Percentiles rank a stretch among this genome's conserved stretches.
phyloP scores from a whole-genome alignment of 2,329 filamentous ascomycete species.

The Aureobasidium vineae region DNA sequence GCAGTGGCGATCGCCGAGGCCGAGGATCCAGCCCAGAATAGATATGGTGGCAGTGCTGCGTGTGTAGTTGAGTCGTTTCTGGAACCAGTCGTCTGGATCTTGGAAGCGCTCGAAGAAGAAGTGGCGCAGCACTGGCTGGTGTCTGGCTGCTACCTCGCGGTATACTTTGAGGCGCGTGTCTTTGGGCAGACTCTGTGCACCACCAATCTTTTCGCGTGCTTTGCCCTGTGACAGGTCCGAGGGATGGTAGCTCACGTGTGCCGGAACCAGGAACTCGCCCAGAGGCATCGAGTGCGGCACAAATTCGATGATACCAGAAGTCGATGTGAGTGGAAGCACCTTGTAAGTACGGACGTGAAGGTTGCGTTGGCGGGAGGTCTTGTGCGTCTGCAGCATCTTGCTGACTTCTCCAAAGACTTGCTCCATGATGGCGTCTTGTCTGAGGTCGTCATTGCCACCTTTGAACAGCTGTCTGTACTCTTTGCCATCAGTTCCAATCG shows the following conservation, averaged over 20 bases:
- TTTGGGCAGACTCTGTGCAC: conserved; percentile 66
- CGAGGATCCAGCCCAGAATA: conserved; percentile 89
- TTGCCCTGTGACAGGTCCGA: conserved; percentile 72
- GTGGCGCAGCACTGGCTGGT: conserved; percentile 91
- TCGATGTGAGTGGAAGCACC: conserved; percentile 81
- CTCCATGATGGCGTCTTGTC: conserved; percentile 98
- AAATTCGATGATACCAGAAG: conserved; percentile 93
- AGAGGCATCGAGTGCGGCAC: conserved; percentile 90
- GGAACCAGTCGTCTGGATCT: conserved; percentile 96
- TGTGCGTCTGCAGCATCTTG: conserved; percentile 80
- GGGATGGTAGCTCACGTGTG: conserved; percentile 82
- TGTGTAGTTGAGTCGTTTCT: conserved; percentile 83
- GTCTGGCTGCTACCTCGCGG: conserved; percentile 73
- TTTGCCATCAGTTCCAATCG: conserved; percentile 71
- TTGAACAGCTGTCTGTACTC: conserved; percentile 90
- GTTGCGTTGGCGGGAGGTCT: conserved; percentile 80
- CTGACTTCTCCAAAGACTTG: conserved; percentile 98
- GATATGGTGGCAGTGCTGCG: conserved; percentile 92
- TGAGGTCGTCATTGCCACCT: conserved; percentile 90
- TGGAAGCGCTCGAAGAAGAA: conserved; percentile 96
- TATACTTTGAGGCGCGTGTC: conserved; percentile 73
- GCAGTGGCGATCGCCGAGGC: conserved; percentile 89
- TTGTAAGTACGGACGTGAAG: conserved; percentile 96
- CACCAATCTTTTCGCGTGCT: conserved; percentile 76
- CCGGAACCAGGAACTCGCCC: conserved; percentile 87